These are phyloP conservation scores for Umbelopsis vinacea DNA, from an alignment of 192 early-diverging fungal genomes.

Conservation along the genomic window DNA sequence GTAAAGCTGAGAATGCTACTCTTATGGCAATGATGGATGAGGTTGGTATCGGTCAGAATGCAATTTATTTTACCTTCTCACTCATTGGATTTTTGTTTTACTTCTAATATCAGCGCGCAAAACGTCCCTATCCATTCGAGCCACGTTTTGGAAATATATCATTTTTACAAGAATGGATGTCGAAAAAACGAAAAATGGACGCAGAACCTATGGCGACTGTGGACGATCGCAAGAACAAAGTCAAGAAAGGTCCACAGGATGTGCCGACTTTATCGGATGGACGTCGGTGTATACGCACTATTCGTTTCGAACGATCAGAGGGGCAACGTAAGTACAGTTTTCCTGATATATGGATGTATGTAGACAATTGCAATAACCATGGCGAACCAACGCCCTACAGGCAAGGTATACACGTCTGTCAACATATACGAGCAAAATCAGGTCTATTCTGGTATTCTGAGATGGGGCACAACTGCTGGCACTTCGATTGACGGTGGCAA, in stretches of 20 bases:
- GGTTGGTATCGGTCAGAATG: conserved; percentile 31
- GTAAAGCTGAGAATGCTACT: conserved; percentile 70
- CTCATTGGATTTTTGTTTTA: background rate
- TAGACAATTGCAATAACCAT: too few relatives aligned
- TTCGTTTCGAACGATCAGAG: conserved; percentile 67
- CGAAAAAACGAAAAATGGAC: conserved; percentile 60
- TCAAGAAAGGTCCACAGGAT: conserved; percentile 26
- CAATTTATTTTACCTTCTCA: background rate
- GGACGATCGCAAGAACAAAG: conserved; percentile 30
- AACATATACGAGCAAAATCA: conserved; percentile 59
- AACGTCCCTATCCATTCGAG: conserved; percentile 60
- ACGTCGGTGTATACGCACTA: conserved; percentile 66
- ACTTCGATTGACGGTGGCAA: conserved; percentile 70
- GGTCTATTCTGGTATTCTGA: conserved; percentile 68
- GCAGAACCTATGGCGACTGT: conserved; percentile 53
- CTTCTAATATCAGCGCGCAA: conserved; percentile 30
- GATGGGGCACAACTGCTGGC: conserved; percentile 66
- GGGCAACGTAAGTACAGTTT: conserved; percentile 41
- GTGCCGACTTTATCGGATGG: conserved; percentile 57
- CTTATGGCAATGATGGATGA: conserved; percentile 75
- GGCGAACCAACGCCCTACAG: conserved; percentile 34
- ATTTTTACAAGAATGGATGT: conserved; percentile 72
- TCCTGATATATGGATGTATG: background rate
- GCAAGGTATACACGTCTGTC: conserved; percentile 66
- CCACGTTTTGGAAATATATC: conserved; percentile 70